These are phyloP conservation scores for Amanita polypyramis DNA, from an alignment of 768 basidiomycete species.

Conservation along the genomic window DNA sequence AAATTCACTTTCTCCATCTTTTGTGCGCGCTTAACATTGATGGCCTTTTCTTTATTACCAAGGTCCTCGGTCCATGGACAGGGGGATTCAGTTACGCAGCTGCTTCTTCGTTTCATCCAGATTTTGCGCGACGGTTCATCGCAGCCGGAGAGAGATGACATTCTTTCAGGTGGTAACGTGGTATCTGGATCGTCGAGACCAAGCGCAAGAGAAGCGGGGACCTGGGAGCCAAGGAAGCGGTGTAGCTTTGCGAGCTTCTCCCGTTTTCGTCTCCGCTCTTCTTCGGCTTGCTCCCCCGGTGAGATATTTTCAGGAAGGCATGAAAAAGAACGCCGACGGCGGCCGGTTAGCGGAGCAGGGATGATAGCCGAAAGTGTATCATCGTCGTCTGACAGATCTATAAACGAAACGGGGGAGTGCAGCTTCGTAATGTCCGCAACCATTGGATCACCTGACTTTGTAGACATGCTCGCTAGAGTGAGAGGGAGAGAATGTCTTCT, in stretches of 20 bases:
- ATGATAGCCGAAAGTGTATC: slow-evolving; percentile 20
- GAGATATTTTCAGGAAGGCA: slow-evolving; percentile 39
- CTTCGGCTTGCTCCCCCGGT: slow-evolving; percentile 45
- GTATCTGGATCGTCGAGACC: slow-evolving; percentile 28
- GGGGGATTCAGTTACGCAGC: slow-evolving; percentile 36
- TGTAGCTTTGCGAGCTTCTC: slow-evolving; percentile 75
- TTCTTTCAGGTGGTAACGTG: slow-evolving; percentile 16
- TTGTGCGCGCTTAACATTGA: slow-evolving; percentile 68
- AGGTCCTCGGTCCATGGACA: slow-evolving; percentile 52
- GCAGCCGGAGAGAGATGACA: slow-evolving; percentile 13
- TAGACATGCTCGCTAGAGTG: slow-evolving; percentile 34
- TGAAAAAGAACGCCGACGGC: slow-evolving; percentile 24
- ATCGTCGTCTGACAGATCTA: slow-evolving; percentile 65
- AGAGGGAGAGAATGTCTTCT: slow-evolving; percentile 50
- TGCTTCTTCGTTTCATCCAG: slow-evolving; percentile 43
- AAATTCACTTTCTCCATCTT: slow-evolving; percentile 78
- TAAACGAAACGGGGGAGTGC: slow-evolving; percentile 39
- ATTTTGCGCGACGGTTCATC: slow-evolving; percentile 23
- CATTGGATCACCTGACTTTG: slow-evolving; percentile 15
- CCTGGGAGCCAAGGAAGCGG: slow-evolving; percentile 76
- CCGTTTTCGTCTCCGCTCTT: slow-evolving; percentile 56
- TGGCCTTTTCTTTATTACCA: slow-evolving; percentile 62
- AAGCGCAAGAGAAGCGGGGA: slow-evolving; percentile 60
- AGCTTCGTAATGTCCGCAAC: slow-evolving; percentile 15
- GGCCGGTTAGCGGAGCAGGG: slow-evolving; percentile 16